Evolutionary conservation across 768 basidiomycete genomes (phyloP).

Genomic region (Candolleomyces aberdarensis): DNA sequence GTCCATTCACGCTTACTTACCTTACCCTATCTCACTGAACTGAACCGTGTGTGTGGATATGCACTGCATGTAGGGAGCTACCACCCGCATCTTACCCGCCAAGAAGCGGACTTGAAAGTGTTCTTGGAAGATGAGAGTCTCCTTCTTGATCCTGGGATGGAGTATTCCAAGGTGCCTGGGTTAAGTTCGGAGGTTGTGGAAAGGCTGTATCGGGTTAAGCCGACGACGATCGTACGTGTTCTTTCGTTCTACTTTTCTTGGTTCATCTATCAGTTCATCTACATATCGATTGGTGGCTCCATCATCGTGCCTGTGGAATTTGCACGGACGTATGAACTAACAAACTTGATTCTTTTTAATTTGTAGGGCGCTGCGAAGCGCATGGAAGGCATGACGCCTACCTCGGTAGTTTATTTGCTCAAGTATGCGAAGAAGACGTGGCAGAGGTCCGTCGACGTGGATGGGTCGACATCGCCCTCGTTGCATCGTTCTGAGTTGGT

Average conservation of each 20-base stretch:
- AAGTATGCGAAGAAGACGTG: constrained; percentile 55
- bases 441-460: neutral
- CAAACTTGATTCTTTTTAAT: neutral
- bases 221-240: constrained; percentile 61
- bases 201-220: constrained; percentile 54
- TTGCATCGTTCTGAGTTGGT: too few species aligned
- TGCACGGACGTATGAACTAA: neutral
- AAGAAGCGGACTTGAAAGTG: constrained; percentile 68
- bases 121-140: constrained; percentile 79
- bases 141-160: constrained; percentile 62
- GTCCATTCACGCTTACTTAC: too few species aligned
- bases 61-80: constrained; percentile 49
- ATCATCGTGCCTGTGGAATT: neutral
- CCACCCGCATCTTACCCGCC: constrained; percentile 59
- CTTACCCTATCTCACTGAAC: too few species aligned
- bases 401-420: constrained; percentile 64
- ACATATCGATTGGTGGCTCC: too few species aligned
- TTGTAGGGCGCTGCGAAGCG: constrained; percentile 84
- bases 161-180: constrained; percentile 63
- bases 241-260: neutral
- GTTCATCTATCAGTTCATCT: too few species aligned
- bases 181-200: constrained; percentile 77
- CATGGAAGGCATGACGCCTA: constrained; percentile 92
- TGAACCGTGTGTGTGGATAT: neutral
- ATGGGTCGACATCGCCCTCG: neutral